Base-by-base conservation (phyloP, 805 yeast genomes). In the Nakazawaea anatomiae region DNA sequence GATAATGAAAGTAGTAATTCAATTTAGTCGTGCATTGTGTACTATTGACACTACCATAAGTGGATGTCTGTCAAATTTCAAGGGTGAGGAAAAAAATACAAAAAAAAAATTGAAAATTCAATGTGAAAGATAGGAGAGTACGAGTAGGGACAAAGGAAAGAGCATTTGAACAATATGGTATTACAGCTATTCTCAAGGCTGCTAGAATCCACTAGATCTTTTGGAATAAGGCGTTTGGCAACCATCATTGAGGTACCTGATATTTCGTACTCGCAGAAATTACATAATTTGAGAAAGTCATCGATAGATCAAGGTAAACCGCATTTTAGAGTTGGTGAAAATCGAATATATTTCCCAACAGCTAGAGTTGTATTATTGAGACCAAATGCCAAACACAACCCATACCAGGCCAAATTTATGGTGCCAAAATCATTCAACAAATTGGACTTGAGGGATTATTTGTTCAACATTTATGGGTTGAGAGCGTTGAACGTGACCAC, bases 361-460 rank as follows among this genome's bases (percentile, higher is more conserved):
- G 96, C 95, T 1, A 75, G 92, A 55, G 74, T 92, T 39, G 80
- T 87, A 47, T 73, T 92, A 34, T 70, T 94, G 55, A 79, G 96
- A 63, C 96, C 97, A 42, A 87, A 87, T 61, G 97, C 98, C n/a
- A 88, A 88, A 63, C 96, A 89, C 69, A 87, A 97, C 0, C 99
- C 99, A 45, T 91, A 87, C 70, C 97, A 90, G 69, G 98, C 98
- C 46, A 90, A 89, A 66, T 94, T 94, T 69, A 81, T 88, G 56
- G 99, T 95, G 18, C 99, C 99, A 12, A 82, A 87, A 62, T 81
- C 88, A 50, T 91, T 94, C 76, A 94, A 94, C 74, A 92, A 91
- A 67, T 75, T 94, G 71, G 98, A 92, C 67, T 75, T 94, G 55
- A 81, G 99, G 67, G 99, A 94, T 70, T 94, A 94, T 64, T 74